Evolutionary conservation across 768 basidiomycete genomes (phyloP).

Genomic region (Leccinum sublutescens): DNA sequence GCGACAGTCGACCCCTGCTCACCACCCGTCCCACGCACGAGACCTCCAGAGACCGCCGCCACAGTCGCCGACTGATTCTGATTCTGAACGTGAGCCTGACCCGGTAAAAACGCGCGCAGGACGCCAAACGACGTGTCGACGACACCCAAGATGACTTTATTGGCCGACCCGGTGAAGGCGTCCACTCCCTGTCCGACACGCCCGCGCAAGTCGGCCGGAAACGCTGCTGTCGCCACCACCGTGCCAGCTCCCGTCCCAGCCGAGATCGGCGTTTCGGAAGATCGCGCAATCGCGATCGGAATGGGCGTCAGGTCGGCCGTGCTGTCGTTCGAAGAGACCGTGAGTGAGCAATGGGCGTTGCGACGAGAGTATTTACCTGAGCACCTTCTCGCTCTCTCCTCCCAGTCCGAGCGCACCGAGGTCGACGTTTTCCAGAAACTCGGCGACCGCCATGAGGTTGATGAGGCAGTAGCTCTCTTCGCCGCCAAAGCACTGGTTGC

Average conservation of each 20-base stretch:
- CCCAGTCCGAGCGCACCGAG: conserved; percentile 66
- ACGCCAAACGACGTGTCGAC: conserved; percentile 91
- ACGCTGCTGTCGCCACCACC: conserved; percentile 23
- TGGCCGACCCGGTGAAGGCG: conserved; percentile 78
- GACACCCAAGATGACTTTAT: conserved; percentile 75
- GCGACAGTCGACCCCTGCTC: too few relatives aligned
- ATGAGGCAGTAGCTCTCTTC: conserved; percentile 93
- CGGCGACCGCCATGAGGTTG: conserved; percentile 92
- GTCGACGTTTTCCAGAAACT: conserved; percentile 95
- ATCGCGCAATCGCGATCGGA: conserved; percentile 52
- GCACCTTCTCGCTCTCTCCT: conserved; percentile 54
- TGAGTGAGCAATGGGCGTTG: neutral
- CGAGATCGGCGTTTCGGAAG: conserved; percentile 40
- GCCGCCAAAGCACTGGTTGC: conserved; percentile 37
- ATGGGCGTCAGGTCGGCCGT: conserved; percentile 82
- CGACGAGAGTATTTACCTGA: conserved; percentile 45
- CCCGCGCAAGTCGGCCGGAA: conserved; percentile 58
- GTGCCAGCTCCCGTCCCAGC: conserved; percentile 11
- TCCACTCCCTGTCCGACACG: conserved; percentile 81
- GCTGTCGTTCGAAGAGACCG: conserved; percentile 36
- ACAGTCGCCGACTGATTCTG: neutral
- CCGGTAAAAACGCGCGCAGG: conserved; percentile 71
- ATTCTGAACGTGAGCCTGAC: conserved; percentile 14
- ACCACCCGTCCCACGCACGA: too few relatives aligned
- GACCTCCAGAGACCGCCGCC: too few relatives aligned